Evolutionary conservation across 2,329 filamentous ascomycete genomes (phyloP).

Genomic region (Aspergillus sp.): DNA sequence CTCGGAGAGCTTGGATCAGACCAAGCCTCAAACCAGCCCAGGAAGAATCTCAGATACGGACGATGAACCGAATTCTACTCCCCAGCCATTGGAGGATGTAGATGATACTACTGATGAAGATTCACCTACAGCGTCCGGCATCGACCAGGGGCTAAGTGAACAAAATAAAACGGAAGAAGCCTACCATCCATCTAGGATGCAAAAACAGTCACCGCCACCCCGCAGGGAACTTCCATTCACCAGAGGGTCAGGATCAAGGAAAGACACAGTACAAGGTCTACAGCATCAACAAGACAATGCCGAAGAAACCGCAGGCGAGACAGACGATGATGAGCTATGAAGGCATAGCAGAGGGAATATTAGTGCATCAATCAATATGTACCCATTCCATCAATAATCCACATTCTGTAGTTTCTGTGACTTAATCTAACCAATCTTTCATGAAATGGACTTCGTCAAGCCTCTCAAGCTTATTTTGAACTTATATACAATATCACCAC

Average conservation of each 20-base stretch:
- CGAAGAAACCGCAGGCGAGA: conserved; percentile 37
- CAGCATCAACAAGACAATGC: conserved; percentile 15
- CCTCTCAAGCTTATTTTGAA: conserved; percentile 27
- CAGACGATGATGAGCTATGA: conserved; percentile 47
- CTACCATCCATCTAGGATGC: conserved; percentile 10
- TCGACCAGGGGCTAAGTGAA: conserved; percentile 3
- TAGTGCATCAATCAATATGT: not conserved
- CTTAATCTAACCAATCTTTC: not conserved
- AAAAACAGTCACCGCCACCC: conserved; percentile 37
- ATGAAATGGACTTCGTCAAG: conserved; percentile 3
- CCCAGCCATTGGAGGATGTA: conserved; percentile 35
- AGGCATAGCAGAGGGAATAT: not conserved
- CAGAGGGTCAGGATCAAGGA: conserved; percentile 21
- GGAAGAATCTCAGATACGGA: conserved; percentile 27
- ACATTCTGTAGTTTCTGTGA: not conserved
- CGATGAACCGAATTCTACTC: conserved; percentile 29
- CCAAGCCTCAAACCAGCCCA: conserved; percentile 9
- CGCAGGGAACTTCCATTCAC: conserved; percentile 46
- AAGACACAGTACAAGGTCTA: not conserved
- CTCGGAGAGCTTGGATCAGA: conserved; percentile 41
- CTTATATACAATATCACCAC: conserved; percentile 41
- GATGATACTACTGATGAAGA: conserved; percentile 36
- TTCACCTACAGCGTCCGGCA: not conserved
- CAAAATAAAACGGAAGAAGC: conserved; percentile 1
- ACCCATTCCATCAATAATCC: not conserved